Percentiles rank a stretch among this genome's conserved stretches.
phyloP scores from a whole-genome alignment of 2,329 filamentous ascomycete genomes.

The Penicillium griseofulvum region DNA sequence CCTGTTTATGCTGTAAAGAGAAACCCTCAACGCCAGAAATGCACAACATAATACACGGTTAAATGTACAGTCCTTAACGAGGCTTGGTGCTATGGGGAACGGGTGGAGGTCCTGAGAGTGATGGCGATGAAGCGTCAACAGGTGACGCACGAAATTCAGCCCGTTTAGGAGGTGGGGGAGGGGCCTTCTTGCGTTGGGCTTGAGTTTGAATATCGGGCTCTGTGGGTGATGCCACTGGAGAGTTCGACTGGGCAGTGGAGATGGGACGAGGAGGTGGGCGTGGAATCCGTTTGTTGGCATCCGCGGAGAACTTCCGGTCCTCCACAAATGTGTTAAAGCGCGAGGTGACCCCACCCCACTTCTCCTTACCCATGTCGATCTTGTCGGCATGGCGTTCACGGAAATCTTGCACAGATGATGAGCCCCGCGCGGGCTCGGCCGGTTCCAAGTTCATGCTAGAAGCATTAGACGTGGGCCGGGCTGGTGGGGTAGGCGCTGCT shows the following conservation, averaged over 20 bases:
- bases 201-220: conserved; percentile 24
- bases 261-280: conserved; percentile 22
- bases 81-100: conserved; percentile 60
- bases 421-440: conserved; percentile 18
- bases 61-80: conserved; percentile 28
- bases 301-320: conserved; percentile 34
- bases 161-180: conserved; percentile 56
- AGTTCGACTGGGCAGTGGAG: conserved; percentile 10
- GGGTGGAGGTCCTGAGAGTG: conserved; percentile 50
- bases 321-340: conserved; percentile 50
- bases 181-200: conserved; percentile 47
- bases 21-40: background rate
- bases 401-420: conserved; percentile 51
- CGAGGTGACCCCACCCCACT: conserved; percentile 48
- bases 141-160: conserved; percentile 45
- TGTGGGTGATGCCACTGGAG: conserved; percentile 22
- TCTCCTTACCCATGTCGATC: conserved; percentile 58
- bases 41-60: background rate
- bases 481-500: conserved; percentile 2
- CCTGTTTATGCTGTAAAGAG: background rate
- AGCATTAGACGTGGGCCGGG: background rate
- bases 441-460: conserved; percentile 12
- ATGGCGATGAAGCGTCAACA: conserved; percentile 24
- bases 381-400: conserved; percentile 68
- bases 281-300: conserved; percentile 25